Evolutionary conservation across 352 stramenopile genomes (phyloP).

Genomic region (Pythium aphanidermatum): DNA sequence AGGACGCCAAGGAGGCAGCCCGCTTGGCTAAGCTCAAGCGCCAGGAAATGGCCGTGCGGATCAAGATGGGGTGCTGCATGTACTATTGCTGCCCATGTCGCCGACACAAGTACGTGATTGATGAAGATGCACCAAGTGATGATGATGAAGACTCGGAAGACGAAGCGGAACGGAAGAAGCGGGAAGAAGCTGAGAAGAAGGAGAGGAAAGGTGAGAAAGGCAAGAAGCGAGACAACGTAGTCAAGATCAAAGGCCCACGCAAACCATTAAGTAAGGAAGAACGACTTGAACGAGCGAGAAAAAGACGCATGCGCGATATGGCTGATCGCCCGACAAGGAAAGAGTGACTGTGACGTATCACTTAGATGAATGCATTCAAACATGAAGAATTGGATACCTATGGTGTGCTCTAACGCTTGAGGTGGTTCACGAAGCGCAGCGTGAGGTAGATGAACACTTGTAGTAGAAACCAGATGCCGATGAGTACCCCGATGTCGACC

Average conservation of each 20-base stretch:
- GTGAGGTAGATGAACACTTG: constrained; percentile 55
- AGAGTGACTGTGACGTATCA: too few species aligned
- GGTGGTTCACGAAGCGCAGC: constrained; percentile 61
- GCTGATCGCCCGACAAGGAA: constrained; percentile 58
- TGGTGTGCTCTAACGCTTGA: constrained; percentile 66
- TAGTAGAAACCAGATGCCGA: constrained; percentile 51
- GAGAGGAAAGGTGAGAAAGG: constrained; percentile 15
- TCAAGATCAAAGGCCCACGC: constrained; percentile 37
- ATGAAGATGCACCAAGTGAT: constrained; percentile 26
- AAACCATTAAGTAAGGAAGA: constrained; percentile 68
- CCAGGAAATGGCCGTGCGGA: constrained; percentile 46
- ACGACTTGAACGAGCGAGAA: constrained; percentile 52
- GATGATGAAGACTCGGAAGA: constrained; percentile 32
- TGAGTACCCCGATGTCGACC: constrained; percentile 41
- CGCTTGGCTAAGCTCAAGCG: constrained; percentile 36
- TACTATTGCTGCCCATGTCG: constrained; percentile 64
- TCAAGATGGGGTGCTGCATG: constrained; percentile 61
- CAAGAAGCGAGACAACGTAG: constrained; percentile 43
- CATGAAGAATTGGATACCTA: too few species aligned
- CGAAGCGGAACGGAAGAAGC: constrained; percentile 26
- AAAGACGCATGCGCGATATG: constrained; percentile 58
- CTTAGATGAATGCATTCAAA: too few species aligned
- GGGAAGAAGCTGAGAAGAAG: constrained; percentile 18
- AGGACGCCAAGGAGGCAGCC: constrained; percentile 12
- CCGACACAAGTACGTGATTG: constrained; percentile 47